phyloP scores from a whole-genome alignment of 2,329 filamentous ascomycete species.

The Elsinoe perseae region DNA sequence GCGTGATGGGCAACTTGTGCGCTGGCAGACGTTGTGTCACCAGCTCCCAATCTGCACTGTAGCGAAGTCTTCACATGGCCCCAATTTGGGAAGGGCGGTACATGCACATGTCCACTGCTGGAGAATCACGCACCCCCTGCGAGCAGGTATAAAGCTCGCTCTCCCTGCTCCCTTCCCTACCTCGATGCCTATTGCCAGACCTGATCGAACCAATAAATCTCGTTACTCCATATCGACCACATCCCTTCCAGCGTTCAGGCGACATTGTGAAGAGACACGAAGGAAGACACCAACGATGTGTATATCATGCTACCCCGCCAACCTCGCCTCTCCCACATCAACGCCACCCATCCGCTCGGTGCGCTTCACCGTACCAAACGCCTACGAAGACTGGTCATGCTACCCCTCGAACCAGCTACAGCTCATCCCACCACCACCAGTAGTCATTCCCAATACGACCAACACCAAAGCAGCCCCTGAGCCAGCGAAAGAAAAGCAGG shows the following conservation, averaged over 20 bases:
- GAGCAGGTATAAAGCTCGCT: background rate
- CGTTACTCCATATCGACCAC: too few species aligned
- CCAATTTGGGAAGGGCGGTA: background rate
- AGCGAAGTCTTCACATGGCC: background rate
- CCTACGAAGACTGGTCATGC: constrained; percentile 10
- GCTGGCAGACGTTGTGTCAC: constrained; percentile 1
- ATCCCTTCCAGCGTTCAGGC: too few species aligned
- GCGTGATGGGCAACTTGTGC: background rate
- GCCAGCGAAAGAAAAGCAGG: background rate
- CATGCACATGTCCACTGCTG: background rate
- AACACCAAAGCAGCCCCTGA: background rate
- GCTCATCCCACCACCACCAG: constrained; percentile 14
- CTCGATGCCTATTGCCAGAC: too few species aligned
- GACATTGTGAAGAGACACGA: background rate
- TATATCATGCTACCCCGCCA: constrained; percentile 13
- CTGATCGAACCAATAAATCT: too few species aligned
- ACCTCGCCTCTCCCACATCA: background rate
- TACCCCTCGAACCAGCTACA: constrained; percentile 13
- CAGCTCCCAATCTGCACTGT: background rate
- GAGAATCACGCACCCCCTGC: background rate
- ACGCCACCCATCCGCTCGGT: background rate
- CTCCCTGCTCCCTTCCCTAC: background rate
- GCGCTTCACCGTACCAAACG: constrained; percentile 10
- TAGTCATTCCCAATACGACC: constrained; percentile 4
- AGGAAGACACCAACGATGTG: background rate